Percentiles rank a stretch among this genome's conserved stretches.
phyloP scores from a whole-genome alignment of 2,329 filamentous ascomycete genomes.

The Epichloe scottii region DNA sequence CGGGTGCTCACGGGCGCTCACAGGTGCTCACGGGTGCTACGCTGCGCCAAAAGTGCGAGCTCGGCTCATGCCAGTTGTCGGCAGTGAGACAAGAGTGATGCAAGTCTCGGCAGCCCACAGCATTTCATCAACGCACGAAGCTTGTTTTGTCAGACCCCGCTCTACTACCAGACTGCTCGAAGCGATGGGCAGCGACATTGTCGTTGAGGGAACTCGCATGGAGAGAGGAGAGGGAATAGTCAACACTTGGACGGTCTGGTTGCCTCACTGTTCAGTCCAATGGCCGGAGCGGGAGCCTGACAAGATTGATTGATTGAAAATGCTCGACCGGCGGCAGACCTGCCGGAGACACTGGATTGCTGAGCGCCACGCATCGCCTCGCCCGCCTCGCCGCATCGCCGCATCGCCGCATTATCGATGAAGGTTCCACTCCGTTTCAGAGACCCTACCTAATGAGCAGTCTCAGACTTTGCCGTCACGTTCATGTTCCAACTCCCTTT shows the following conservation, averaged over 20 bases:
- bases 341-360: slow-evolving; percentile 1
- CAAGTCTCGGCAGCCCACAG: slow-evolving; percentile 2
- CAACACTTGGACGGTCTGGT: no score
- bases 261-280: background rate
- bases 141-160: background rate
- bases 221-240: no score
- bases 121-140: background rate
- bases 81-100: background rate
- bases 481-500: background rate
- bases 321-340: background rate
- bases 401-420: background rate
- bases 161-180: no score
- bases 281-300: background rate
- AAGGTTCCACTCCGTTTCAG: slow-evolving; percentile 1
- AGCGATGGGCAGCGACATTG: background rate
- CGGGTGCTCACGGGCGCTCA: no score
- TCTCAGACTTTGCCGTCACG: slow-evolving; percentile 2
- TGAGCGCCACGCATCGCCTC: background rate
- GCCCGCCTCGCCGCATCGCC: background rate
- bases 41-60: background rate
- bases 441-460: background rate
- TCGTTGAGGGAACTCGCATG: no score
- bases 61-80: background rate
- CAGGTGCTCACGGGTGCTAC: no score
- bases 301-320: background rate